Base-by-base conservation (phyloP, 164 flowering plant species). In the Cinnamomum chago region DNA sequence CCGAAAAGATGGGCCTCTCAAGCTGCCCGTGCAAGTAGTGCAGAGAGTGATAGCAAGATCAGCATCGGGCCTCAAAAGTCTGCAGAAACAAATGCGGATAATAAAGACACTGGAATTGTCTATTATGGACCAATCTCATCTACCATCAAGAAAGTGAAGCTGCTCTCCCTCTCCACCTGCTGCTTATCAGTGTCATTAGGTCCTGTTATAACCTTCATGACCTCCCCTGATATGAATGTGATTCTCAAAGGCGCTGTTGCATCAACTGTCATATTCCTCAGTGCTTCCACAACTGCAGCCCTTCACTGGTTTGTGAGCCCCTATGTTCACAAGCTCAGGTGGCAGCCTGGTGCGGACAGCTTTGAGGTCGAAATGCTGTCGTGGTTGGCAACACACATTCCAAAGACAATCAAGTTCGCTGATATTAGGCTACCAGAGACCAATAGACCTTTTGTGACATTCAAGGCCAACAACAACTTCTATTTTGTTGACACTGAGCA, bases 251-350 rank as follows among this genome's bases (percentile, higher is more conserved):
- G 97, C 27, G 97, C 94, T 15, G 94, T 95, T 68, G 97, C 98
- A 27, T 86, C 97, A 12, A 27, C 97, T 35, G 98, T 91, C 47
- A 93, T 95, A 72, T 88, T 95, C 81, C 65, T 95, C 25, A 93
- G 98, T 80, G 99, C 99, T 76, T 75, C 97, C 17, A 95, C 97
- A 28, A 95, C 99, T 25, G 93, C 80, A 11, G 89, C 82, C 50
- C 97, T 95, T 73, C 97, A 95, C 83, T 95, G 99, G 99, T 95
- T 95, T 76, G 97, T 89, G 35, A 93, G 90, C 87, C 97, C 97
- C 4, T 95, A 95, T 65, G 76, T 95, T 78, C 98, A 95, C 86
- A 93, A 89, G 84, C 87, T 95, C 33, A 88, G 85, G 76, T 95
- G 98, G 98, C 87, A 84, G 75, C 98, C 97, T 10, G 95, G 96